Conservation (phyloP, 768 basidiomycete genomes). For the Auricularia heimuer region DNA sequence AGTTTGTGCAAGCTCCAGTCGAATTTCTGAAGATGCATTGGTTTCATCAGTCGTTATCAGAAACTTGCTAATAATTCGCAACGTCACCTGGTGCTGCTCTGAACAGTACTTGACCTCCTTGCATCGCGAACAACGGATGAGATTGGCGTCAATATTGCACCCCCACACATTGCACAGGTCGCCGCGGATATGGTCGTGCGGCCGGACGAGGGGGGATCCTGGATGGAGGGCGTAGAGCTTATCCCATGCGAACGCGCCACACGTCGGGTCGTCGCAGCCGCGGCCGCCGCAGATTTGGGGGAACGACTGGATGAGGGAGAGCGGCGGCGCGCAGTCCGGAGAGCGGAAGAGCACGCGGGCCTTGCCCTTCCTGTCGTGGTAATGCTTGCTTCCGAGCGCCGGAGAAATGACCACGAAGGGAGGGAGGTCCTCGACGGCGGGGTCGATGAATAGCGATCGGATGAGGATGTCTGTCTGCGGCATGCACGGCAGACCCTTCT, state of each 20-base stretch:
- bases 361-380: not conserved
- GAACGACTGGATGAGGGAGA: not conserved
- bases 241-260: not conserved
- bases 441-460: not conserved
- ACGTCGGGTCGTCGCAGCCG: not conserved
- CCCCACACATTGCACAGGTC: not conserved
- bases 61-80: not conserved
- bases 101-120: not conserved
- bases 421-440: not conserved
- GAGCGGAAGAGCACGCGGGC: not conserved
- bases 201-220: not conserved
- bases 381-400: not conserved
- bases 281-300: not conserved
- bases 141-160: not conserved
- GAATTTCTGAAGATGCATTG: not conserved
- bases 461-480: not conserved
- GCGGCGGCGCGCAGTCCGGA: not conserved
- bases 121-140: not conserved
- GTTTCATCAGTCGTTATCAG: not conserved
- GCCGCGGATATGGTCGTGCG: not conserved
- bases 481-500: not conserved
- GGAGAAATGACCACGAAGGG: not conserved
- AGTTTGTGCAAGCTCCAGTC: not conserved
- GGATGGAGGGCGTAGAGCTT: not conserved
- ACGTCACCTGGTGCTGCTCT: not conserved